These are phyloP conservation scores for Ensete ventricosum DNA, from an alignment of 176 grass and related monocot genomes.

Conservation along the genomic window DNA sequence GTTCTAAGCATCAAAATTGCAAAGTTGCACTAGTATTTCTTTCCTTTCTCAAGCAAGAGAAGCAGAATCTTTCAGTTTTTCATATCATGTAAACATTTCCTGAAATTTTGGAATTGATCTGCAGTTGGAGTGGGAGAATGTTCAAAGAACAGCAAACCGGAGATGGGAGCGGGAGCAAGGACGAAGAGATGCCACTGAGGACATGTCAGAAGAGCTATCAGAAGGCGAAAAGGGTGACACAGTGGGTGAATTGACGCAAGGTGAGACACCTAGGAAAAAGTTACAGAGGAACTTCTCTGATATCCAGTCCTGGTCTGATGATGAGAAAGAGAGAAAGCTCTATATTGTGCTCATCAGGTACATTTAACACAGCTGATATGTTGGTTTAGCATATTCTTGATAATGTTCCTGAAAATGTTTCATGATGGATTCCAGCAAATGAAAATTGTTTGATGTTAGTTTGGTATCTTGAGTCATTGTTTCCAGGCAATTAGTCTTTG, in stretches of 20 bases:
- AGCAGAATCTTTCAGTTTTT: neutral
- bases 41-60: neutral
- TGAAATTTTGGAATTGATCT: neutral
- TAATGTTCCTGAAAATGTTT: too few relatives aligned
- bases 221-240: conserved; percentile 77
- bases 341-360: conserved; percentile 96
- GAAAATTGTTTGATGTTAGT: too few relatives aligned
- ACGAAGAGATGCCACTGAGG: conserved; percentile 57
- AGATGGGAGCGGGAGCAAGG: conserved; percentile 74
- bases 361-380: neutral
- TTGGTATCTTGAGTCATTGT: too few relatives aligned
- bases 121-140: conserved; percentile 72
- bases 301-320: conserved; percentile 60
- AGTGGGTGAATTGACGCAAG: conserved; percentile 37
- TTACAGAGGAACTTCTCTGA: conserved; percentile 82
- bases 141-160: conserved; percentile 52
- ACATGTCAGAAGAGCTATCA: conserved; percentile 77
- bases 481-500: too few relatives aligned
- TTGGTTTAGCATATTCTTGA: too few relatives aligned
- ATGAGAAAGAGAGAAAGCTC: conserved; percentile 78
- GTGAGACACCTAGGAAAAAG: conserved; percentile 46
- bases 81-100: neutral
- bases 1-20: too few relatives aligned
- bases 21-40: neutral
- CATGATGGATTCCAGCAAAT: too few relatives aligned